phyloP scores from a whole-genome alignment of 495 filamentous ascomycete species.

The Oleoguttula mirabilis region DNA sequence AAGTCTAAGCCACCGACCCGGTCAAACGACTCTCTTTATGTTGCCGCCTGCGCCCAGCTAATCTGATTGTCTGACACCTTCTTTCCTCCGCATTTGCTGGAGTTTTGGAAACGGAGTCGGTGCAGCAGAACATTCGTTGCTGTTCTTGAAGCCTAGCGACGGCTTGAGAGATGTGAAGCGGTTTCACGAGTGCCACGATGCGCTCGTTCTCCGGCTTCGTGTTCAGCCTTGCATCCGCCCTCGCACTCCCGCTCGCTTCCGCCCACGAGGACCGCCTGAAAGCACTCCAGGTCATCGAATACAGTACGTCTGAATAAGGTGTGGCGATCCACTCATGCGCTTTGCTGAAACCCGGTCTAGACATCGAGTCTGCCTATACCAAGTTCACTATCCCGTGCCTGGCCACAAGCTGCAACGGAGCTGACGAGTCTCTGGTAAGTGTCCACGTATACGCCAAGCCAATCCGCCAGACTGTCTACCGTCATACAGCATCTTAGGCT shows the following conservation, averaged over 20 bases:
- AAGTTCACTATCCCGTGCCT: conserved; percentile 25
- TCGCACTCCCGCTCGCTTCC: conserved; percentile 1
- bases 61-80: too few relatives aligned
- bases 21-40: too few relatives aligned
- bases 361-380: conserved; percentile 19
- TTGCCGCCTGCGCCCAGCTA: too few relatives aligned
- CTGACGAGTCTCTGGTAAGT: conserved; percentile 30
- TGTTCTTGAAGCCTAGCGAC: too few relatives aligned
- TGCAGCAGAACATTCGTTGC: too few relatives aligned
- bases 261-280: not conserved
- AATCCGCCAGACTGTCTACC: too few relatives aligned
- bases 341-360: conserved; percentile 5
- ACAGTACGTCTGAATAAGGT: conserved; percentile 5
- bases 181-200: conserved; percentile 1
- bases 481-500: too few relatives aligned
- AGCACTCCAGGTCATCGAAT: conserved; percentile 1
- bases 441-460: conserved; percentile 25
- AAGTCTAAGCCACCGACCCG: too few relatives aligned
- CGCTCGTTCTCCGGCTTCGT: conserved; percentile 3
- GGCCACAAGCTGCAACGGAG: conserved; percentile 19
- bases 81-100: too few relatives aligned
- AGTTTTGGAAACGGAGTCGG: too few relatives aligned
- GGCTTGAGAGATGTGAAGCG: not conserved
- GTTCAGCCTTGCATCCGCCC: not conserved
- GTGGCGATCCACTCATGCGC: not conserved